A percentile compares a stretch with the other conserved stretches of the same genome.
Evolutionary conservation across 345 rosid species (phyloP).

Genomic region (Populus deltoides): DNA sequence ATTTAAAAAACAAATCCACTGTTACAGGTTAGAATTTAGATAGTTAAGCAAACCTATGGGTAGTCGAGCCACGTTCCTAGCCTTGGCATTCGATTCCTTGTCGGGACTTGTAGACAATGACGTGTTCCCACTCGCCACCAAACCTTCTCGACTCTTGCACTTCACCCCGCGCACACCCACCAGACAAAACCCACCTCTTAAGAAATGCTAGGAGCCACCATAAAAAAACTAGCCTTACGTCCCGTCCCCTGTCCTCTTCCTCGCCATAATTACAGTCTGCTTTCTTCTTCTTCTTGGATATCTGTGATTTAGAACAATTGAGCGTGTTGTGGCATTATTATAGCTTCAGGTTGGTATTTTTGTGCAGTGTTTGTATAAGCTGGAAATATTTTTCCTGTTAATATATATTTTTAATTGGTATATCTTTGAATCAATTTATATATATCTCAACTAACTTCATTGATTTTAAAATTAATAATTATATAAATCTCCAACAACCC

Average conservation of each 20-base stretch:
- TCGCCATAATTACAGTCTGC: background rate
- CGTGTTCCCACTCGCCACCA: conserved; percentile 18
- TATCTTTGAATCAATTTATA: accelerated
- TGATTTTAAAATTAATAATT: too few species aligned
- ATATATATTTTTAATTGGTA: too few species aligned
- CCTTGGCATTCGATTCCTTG: conserved; percentile 25
- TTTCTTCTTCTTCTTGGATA: too few species aligned
- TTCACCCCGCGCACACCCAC: conserved; percentile 6
- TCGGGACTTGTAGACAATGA: conserved; percentile 40
- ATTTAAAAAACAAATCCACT: too few species aligned
- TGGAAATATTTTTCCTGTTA: too few species aligned
- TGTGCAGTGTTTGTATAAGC: too few species aligned
- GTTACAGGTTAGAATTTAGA: too few species aligned
- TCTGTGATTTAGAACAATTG: background rate
- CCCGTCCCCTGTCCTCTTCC: background rate
- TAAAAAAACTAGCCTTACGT: too few species aligned
- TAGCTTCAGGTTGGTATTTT: background rate
- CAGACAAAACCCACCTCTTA: background rate
- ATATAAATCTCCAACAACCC: accelerated
- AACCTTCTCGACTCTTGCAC: background rate
- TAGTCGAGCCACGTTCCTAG: background rate
- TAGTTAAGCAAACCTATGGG: background rate
- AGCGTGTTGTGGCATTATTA: background rate
- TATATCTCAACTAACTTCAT: accelerated
- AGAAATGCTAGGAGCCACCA: background rate